Evolutionary conservation across 352 stramenopile genomes (phyloP).

Genomic region (Thraustotheca clavata): DNA sequence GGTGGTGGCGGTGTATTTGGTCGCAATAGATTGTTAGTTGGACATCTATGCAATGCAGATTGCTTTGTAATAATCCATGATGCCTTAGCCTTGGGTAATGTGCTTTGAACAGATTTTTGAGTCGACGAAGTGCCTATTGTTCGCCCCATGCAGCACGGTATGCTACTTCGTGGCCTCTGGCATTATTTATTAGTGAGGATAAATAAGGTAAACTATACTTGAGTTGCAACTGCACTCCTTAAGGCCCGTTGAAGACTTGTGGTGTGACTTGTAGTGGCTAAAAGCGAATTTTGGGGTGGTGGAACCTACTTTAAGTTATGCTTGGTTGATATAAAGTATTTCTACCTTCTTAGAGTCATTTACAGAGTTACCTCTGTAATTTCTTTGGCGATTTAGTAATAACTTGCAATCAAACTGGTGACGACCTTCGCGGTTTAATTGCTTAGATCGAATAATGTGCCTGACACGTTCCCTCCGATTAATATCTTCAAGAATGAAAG

Average conservation of each 20-base stretch:
- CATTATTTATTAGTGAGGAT: neutral
- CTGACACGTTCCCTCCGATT: too few species aligned
- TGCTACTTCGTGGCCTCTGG: constrained; percentile 5
- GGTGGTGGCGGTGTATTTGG: neutral
- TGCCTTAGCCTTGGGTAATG: neutral
- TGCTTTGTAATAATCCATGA: neutral
- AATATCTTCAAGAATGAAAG: neutral
- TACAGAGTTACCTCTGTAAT: neutral
- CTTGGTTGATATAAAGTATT: neutral
- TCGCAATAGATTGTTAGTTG: too few species aligned
- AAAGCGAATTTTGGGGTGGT: neutral
- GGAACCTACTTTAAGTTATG: neutral
- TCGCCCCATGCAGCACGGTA: neutral
- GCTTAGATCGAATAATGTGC: too few species aligned
- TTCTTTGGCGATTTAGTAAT: neutral
- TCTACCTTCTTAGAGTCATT: neutral
- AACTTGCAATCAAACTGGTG: neutral
- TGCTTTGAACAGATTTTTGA: neutral
- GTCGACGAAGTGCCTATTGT: neutral
- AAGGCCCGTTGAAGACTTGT: constrained; percentile 15
- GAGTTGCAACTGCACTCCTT: neutral
- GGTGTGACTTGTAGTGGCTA: neutral
- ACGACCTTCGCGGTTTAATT: too few species aligned
- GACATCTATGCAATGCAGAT: too few species aligned
- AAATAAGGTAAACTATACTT: neutral